Conservation (phyloP, 2,329 filamentous ascomycete genomes). For the Metarhizium album region DNA sequence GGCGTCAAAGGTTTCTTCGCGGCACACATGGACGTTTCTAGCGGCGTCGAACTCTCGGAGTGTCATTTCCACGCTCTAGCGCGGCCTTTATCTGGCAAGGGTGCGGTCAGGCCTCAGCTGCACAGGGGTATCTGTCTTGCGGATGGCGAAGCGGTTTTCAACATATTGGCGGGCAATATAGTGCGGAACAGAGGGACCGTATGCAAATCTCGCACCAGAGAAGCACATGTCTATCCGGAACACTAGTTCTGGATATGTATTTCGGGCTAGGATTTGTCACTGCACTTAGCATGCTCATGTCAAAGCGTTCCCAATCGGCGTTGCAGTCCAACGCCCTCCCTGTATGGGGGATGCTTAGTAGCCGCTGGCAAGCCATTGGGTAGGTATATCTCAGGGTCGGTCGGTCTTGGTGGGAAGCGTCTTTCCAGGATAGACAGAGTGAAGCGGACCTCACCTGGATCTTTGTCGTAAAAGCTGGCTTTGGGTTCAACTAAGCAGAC, state of each 20-base stretch:
- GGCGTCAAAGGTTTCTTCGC: slow-evolving; percentile 39
- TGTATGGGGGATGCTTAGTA: background rate
- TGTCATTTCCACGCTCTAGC: slow-evolving; percentile 31
- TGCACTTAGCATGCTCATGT: background rate
- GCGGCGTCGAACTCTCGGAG: slow-evolving; percentile 34
- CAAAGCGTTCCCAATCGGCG: background rate
- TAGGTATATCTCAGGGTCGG: background rate
- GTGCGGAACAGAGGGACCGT: slow-evolving; percentile 46
- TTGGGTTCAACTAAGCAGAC: background rate
- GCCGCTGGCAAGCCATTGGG: background rate
- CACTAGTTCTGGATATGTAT: slow-evolving; percentile 33
- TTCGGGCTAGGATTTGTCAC: background rate
- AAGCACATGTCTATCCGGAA: slow-evolving; percentile 47
- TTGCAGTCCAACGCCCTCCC: background rate
- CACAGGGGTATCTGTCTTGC: slow-evolving; percentile 34
- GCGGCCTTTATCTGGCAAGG: slow-evolving; percentile 1
- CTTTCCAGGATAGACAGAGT: background rate
- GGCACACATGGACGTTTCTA: slow-evolving; percentile 38
- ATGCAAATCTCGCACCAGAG: slow-evolving; percentile 40
- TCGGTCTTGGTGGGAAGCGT: background rate
- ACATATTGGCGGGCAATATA: slow-evolving; percentile 44
- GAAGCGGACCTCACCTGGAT: background rate
- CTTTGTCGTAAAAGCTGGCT: background rate
- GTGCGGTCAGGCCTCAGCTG: slow-evolving; percentile 32
- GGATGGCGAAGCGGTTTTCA: slow-evolving; percentile 41